Evolutionary conservation across 2,329 filamentous ascomycete genomes (phyloP).

Genomic region (Ascochyta rabiei): DNA sequence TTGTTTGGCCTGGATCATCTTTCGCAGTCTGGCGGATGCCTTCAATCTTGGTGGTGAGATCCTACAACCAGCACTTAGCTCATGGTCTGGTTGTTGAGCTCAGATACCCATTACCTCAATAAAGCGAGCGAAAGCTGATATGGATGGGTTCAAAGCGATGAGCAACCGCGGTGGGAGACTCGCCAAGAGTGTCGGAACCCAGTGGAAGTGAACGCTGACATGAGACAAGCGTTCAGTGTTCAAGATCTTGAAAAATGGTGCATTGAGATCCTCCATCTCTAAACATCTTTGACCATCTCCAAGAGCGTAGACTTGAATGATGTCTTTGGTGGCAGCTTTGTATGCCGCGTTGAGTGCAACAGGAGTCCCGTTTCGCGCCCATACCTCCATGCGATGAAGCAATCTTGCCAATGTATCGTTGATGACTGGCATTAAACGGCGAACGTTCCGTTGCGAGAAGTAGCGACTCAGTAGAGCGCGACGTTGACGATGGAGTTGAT

Average conservation of each 20-base stretch:
- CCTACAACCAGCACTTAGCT: no score
- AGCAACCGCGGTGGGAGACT: no score
- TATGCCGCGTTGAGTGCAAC: slow-evolving; percentile 2
- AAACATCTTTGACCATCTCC: slow-evolving; percentile 14
- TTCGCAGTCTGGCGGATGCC: no score
- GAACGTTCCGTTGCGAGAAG: slow-evolving; percentile 9
- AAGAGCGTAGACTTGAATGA: slow-evolving; percentile 6
- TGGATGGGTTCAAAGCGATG: no score
- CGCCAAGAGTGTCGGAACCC: no score
- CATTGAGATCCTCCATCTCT: slow-evolving; percentile 1
- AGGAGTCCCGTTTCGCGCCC: background rate
- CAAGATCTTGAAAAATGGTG: no score
- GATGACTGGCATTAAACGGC: slow-evolving; percentile 5
- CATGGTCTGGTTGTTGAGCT: no score
- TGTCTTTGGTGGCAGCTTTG: slow-evolving; percentile 9
- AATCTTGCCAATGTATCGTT: slow-evolving; percentile 2
- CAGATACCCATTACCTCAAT: no score
- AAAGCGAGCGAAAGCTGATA: no score
- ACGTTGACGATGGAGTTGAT: slow-evolving; percentile 7
- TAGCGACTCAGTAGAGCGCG: slow-evolving; percentile 6
- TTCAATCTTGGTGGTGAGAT: no score
- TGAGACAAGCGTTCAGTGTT: no score
- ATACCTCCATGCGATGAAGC: slow-evolving; percentile 1
- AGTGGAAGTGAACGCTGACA: no score
- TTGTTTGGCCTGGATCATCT: slow-evolving; percentile 1